A percentile compares a stretch with the other conserved stretches of the same genome.
Conservation (phyloP, 805 yeast species). For the Kodamaea sagamina region DNA sequence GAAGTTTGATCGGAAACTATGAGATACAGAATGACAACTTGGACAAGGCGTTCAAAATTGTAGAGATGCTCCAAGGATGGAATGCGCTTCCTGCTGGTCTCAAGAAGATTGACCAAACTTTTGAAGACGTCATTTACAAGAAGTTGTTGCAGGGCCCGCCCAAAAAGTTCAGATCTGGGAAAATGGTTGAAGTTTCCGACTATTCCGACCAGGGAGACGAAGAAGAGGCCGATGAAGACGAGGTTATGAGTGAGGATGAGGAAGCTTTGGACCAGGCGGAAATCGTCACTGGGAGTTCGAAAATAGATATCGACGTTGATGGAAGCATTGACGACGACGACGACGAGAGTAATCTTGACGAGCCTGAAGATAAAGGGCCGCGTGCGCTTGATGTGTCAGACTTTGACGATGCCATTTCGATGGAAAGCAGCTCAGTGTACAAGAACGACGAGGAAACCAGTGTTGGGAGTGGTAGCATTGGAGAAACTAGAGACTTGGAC, state of each 20-base stretch:
- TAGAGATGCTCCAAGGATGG: conserved; percentile 13
- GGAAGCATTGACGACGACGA: conserved; percentile 14
- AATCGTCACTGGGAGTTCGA: neutral
- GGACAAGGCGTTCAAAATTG: conserved; percentile 12
- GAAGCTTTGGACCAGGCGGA: neutral
- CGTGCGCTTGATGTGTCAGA: conserved; percentile 27
- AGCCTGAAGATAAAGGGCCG: conserved; percentile 17
- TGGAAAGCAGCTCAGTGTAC: conserved; percentile 22
- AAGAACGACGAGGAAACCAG: conserved; percentile 14
- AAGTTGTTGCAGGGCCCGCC: conserved; percentile 14
- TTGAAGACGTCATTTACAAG: conserved; percentile 15
- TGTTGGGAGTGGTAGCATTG: conserved; percentile 9
- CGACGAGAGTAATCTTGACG: conserved; percentile 29
- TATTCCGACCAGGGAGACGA: conserved; percentile 3
- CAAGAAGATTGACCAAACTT: conserved; percentile 11
- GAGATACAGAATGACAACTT: conserved; percentile 14
- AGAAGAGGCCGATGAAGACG: conserved; percentile 6
- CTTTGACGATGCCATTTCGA: conserved; percentile 22
- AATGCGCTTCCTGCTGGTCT: neutral
- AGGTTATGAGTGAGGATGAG: conserved; percentile 17
- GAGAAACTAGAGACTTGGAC: conserved; percentile 7
- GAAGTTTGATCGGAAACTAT: conserved; percentile 8
- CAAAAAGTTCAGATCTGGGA: neutral
- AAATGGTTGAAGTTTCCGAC: neutral
- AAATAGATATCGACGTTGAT: neutral